A percentile compares a stretch with the other conserved stretches of the same genome.
These are phyloP conservation scores for Aleurites moluccanus DNA, from an alignment of 441 rosid genomes.

Conservation along the genomic window DNA sequence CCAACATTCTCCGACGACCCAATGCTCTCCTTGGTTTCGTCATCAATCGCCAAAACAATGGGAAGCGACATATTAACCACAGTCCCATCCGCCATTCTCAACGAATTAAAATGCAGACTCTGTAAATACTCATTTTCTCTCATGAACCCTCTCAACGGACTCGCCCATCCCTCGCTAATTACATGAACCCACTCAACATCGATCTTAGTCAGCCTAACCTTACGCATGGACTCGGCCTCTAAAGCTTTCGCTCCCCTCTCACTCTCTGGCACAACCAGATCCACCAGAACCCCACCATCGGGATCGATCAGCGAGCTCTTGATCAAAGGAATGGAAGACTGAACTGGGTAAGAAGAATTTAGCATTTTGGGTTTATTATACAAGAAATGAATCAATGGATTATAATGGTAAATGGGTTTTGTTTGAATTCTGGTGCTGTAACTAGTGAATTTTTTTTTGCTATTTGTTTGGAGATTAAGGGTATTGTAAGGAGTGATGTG, in stretches of 20 bases:
- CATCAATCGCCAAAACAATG: constrained; percentile 88
- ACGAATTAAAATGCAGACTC: constrained; percentile 77
- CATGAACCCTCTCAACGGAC: constrained; percentile 93
- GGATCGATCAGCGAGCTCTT: constrained; percentile 91
- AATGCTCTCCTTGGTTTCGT: constrained; percentile 61
- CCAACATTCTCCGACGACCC: constrained; percentile 57
- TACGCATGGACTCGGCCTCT: constrained; percentile 71
- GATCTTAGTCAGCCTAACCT: constrained; percentile 59
- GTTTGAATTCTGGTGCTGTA: constrained; percentile 27
- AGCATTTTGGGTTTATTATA: constrained; percentile 32
- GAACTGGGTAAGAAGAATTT: constrained; percentile 18
- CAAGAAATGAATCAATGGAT: constrained; percentile 31
- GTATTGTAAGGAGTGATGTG: constrained; percentile 30
- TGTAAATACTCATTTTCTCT: constrained; percentile 88
- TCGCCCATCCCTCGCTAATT: constrained; percentile 96
- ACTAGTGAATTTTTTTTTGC: constrained; percentile 21
- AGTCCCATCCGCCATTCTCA: constrained; percentile 56
- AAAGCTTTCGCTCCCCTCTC: constrained; percentile 43
- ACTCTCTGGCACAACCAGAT: constrained; percentile 59
- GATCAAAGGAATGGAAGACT: constrained; percentile 27
- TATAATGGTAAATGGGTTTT: constrained; percentile 40
- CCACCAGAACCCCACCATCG: constrained; percentile 80
- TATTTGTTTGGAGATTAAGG: constrained; percentile 15
- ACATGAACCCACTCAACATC: constrained; percentile 97
- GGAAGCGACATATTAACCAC: constrained; percentile 91